Base-by-base conservation (phyloP, 306 rosid genomes). In the Inga laurina region DNA sequence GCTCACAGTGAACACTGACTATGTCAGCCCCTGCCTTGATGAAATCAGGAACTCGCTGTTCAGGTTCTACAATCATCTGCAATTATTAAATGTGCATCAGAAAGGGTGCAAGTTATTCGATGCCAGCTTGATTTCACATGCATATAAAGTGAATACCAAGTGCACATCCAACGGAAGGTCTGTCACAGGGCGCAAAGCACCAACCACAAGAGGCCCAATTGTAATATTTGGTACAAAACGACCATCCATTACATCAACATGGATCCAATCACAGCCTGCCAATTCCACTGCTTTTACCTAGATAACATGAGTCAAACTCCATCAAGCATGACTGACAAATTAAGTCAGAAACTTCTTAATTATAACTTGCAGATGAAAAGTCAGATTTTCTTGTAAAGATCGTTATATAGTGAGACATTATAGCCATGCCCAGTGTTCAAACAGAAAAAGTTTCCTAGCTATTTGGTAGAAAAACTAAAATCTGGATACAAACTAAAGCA, bases 211-310 rank as follows among this genome's bases (percentile, higher is more conserved):
- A 82, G 99, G 98, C 82, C 99, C 99, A 82, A 97, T 94, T 68
- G 99, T 97, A 86, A 97, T 97, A 73, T 97, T 97, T 74, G 99
- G 99, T 61, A 97, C 99, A 86, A 97, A 97, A 72, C 99, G 98
- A 6, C 99, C 99, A 82, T 97, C 99, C 99, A 97, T 97, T 24
- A 97, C 98, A 57, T 97, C 99, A 49, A 97, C 97, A 86, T 97
- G 99, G 85, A 97, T 94, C 99, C 99, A 97, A 88, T 97, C 99
- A 90, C 99, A 94, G 78, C 99, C 99, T 19, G 99, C 99, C 93
- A 97, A 84, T 88, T 97, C 99, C 64, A 96, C 95, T 78, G 99
- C 98, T 91, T 97, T 94, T 66, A 97, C 97, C 98, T 97, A 66
- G 81, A 83, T 27, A 83, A 82, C 78, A 72, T 64, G 54, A 84